Conservation (phyloP, 2,329 filamentous ascomycete genomes). For the Penicillium palitans region DNA sequence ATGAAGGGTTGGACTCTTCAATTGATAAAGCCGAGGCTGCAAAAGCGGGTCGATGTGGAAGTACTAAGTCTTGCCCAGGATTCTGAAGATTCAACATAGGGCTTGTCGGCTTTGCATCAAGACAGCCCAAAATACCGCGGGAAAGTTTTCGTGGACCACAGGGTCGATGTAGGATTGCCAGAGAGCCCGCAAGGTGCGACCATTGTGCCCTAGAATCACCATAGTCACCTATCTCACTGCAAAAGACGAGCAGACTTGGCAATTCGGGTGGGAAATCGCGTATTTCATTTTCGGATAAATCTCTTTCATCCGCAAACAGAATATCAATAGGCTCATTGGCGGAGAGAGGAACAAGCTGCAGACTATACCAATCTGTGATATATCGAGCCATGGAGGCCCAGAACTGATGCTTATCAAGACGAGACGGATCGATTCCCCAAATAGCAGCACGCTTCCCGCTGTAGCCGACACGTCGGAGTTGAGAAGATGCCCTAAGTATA, state of each 20-base stretch:
- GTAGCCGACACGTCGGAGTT: not conserved
- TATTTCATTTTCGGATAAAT: not conserved
- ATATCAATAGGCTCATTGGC: constrained; percentile 10
- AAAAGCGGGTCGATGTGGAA: constrained; percentile 28
- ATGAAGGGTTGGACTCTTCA: not conserved
- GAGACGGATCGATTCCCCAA: constrained; percentile 2
- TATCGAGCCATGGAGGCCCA: constrained; percentile 29
- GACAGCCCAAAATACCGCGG: not conserved
- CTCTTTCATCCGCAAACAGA: not conserved
- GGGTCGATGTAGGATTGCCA: constrained; percentile 23
- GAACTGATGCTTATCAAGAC: constrained; percentile 9
- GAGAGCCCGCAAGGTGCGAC: not conserved
- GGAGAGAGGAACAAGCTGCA: constrained; percentile 30
- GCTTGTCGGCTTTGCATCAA: not conserved
- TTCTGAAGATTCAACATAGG: not conserved
- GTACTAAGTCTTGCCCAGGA: not conserved
- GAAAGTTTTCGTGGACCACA: constrained; percentile 41
- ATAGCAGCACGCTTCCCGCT: constrained; percentile 3
- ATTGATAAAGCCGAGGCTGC: constrained; percentile 11
- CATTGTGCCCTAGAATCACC: not conserved
- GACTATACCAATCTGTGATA: constrained; percentile 36
- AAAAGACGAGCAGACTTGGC: constrained; percentile 1
- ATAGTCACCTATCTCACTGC: not conserved
- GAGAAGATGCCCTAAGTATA: not conserved
- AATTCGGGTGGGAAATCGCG: not conserved